These are phyloP conservation scores for Syzygium aromaticum DNA, from an alignment of 345 rosid genomes.

Conservation along the genomic window DNA sequence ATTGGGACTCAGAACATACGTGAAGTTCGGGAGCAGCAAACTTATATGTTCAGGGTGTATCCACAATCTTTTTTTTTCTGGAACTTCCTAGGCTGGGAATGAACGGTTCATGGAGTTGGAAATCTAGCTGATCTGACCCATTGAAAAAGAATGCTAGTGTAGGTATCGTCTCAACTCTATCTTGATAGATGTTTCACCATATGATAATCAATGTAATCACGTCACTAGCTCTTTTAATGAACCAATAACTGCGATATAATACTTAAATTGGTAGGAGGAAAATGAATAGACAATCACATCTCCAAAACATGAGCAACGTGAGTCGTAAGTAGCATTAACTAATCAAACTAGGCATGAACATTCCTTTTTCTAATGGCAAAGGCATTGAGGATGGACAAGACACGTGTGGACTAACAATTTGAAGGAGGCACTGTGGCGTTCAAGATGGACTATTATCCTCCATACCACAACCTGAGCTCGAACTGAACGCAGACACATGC, in stretches of 20 bases:
- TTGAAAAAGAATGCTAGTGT: neutral
- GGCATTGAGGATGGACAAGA: neutral
- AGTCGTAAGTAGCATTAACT: neutral
- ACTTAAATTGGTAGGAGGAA: neutral
- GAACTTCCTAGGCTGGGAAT: neutral
- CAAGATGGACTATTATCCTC: neutral
- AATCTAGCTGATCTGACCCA: neutral
- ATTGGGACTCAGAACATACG: neutral
- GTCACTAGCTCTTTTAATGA: neutral
- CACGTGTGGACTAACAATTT: neutral
- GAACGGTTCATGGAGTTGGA: neutral
- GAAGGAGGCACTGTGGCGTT: neutral
- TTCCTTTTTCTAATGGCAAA: neutral
- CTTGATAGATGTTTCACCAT: neutral
- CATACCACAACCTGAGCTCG: neutral
- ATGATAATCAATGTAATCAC: neutral
- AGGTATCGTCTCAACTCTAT: neutral
- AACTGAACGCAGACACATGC: no score
- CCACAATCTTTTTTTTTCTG: neutral
- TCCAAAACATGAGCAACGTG: no score
- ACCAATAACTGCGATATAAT: no score
- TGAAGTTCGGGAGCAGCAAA: neutral
- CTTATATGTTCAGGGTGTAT: no score
- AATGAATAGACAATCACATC: neutral
- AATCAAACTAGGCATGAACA: neutral